phyloP scores from a whole-genome alignment of 257 asterid species.

The Oldenlandia corymbosa region DNA sequence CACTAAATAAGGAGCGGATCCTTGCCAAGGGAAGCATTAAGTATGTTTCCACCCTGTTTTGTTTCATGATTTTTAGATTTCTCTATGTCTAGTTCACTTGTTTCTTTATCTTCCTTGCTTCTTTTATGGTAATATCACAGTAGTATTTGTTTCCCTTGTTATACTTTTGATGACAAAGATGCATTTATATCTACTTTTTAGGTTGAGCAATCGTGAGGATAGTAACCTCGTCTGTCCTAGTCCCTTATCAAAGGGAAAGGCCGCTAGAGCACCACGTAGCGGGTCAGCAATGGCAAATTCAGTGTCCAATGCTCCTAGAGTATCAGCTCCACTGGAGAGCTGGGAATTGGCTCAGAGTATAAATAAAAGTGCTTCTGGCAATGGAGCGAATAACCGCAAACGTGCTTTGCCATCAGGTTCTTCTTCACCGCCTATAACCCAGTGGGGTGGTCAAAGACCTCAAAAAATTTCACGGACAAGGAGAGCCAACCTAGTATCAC shows the following conservation, averaged over 20 bases:
- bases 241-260: slow-evolving; percentile 77
- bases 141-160: not conserved
- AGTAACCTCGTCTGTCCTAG: slow-evolving; percentile 37
- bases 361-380: slow-evolving; percentile 47
- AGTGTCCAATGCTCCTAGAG: slow-evolving; percentile 47
- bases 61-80: slow-evolving; percentile 3
- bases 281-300: slow-evolving; percentile 45
- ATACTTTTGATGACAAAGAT: slow-evolving; percentile 2
- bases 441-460: slow-evolving; percentile 98
- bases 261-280: slow-evolving; percentile 83
- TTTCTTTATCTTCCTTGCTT: slow-evolving; percentile 16
- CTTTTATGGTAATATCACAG: not conserved
- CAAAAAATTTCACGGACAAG: slow-evolving; percentile 85
- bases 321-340: slow-evolving; percentile 66
- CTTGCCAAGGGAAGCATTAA: slow-evolving; percentile 63
- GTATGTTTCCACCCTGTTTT: slow-evolving; percentile 39
- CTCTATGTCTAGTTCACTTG: slow-evolving; percentile 7
- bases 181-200: slow-evolving; percentile 26
- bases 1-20: slow-evolving; percentile 63
- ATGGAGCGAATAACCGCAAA: slow-evolving; percentile 72
- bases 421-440: slow-evolving; percentile 93
- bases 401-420: slow-evolving; percentile 70
- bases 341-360: slow-evolving; percentile 70
- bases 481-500: slow-evolving; percentile 80
- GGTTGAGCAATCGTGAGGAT: slow-evolving; percentile 83